Evolutionary conservation across 73 alveolate species (phyloP), one percentile per base, ranked within the genome.

Genomic region (Paramecium bursaria): DNA sequence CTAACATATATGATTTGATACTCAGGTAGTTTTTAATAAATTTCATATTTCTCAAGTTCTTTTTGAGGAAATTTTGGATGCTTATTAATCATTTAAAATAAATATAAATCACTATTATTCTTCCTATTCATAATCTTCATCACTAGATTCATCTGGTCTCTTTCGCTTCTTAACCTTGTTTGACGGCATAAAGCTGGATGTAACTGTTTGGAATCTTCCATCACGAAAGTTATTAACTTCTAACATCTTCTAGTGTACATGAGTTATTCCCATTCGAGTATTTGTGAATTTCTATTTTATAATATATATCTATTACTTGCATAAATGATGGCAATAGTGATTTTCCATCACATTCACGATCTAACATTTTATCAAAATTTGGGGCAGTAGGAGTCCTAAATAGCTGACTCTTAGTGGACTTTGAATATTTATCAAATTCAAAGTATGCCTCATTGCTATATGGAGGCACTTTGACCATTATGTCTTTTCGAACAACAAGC

Each of bases 351-450:
- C 67, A 22, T n/a, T 75, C 88, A 30, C 88, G 48, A 0, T 55
- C 77, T 1, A 75, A 27, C 74, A 50, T 31, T 31, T 61, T 55
- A 0, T 54, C 74, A 17, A 75, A 75, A 17, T 75, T 61, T 29
- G 88, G 88, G 27, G 60, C 73, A 75, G 88, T 75, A 0, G 88
- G 73, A 2, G 49, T 60, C 25, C 49, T 75, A 27, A n/a, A 51
- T 5, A 49, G 11, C 17, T 57, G 29, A 57, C 76, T 57, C 26
- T 57, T 30, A 30, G 26, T 7, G 17, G 76, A 57, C 33, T 17
- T 57, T 7, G 76, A 57, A 14, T 75, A 75, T 0, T 25, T 49
- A 14, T 75, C 88, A 19, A 49, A 75, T 17, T 75, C 88, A 48
- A 26, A 75, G 15, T 50, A 75, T 23, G 48, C 74, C 50, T 75